phyloP scores from a whole-genome alignment of 106 monocot species.

The Dactylorhiza incarnata region DNA sequence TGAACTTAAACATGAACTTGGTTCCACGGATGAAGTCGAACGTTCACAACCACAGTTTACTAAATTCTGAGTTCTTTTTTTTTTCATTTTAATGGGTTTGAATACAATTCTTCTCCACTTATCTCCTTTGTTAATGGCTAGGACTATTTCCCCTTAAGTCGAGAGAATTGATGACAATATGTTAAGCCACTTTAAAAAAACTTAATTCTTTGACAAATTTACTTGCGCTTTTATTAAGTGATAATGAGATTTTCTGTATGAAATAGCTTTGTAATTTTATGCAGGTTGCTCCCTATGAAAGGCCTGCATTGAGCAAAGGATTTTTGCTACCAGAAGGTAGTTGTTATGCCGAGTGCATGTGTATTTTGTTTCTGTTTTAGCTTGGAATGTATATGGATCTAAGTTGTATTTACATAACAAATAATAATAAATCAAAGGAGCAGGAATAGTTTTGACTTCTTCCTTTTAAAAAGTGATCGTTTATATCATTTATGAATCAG shows the following conservation, averaged over 20 bases:
- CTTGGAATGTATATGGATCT: neutral
- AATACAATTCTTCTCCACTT: neutral
- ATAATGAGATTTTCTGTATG: neutral
- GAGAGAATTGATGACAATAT: neutral
- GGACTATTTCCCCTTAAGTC: neutral
- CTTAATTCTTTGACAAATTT: neutral
- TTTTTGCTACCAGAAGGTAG: constrained; percentile 76
- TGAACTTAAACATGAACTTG: too few relatives aligned
- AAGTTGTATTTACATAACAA: neutral
- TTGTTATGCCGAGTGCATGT: neutral
- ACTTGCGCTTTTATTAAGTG: neutral
- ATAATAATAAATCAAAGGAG: too few relatives aligned
- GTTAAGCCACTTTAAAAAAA: neutral
- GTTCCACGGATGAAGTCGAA: too few relatives aligned
- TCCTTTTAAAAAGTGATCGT: too few relatives aligned
- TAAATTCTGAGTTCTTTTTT: neutral
- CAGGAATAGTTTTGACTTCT: too few relatives aligned
- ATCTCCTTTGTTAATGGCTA: neutral
- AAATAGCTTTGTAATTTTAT: neutral
- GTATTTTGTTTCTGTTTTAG: constrained; percentile 2
- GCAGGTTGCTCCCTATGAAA: constrained; percentile 74
- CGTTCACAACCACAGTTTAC: neutral
- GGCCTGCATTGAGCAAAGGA: constrained; percentile 77
- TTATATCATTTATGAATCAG: too few relatives aligned
- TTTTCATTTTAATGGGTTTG: neutral